Base-by-base conservation (phyloP, 73 alveolate species). In the Paramecium sexaurelia region DNA sequence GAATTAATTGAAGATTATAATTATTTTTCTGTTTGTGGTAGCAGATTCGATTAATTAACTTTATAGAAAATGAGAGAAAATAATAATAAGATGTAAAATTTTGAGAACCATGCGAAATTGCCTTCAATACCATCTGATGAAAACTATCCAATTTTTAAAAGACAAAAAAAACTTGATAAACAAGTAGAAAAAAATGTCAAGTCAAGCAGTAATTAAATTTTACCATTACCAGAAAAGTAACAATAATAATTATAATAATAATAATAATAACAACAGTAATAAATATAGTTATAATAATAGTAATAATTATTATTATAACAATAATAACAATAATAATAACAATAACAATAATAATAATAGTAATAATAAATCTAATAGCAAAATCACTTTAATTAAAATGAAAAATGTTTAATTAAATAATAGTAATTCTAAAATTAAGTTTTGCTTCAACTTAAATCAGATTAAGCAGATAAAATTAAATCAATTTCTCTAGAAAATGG, bases 141-240 rank as follows among this genome's bases (percentile, higher is more conserved):
- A 61, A 61, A 61, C 7, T 61, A 61, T 61, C 83, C 83, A 61
- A 61, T 61, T 61, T 61, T 61, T 61, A 61, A 61, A 32, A 61
- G 83, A 45, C 83, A 61, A 61, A 61, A 61, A 61, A 61, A 29
- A 61, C 20, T 29, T 2, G 83, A 61, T 26, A 61, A 61, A 61
- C 47, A 26, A 61, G 26, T 0, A 22, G 83, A 61, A 61, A 61
- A 61, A 61, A 61, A 29, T 26, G 26, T 6, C 29, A 51, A 51
- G 15, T 17, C 17, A 1, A 47, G n/a, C 8, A 47, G n/a, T 20
- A 51, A 51, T 51, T 20, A n/a, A 51, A 51, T 51, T 3, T 3
- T 51, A 51, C 67, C 67, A 51, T 17, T 51, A 17, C 67, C 67
- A 17, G 5, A 51, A 51, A 17, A n/a, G 13, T 3, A 5, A 51